A percentile compares a stretch with the other conserved stretches of the same genome.
Conservation (phyloP, 2,329 filamentous ascomycete genomes). For the Fusarium oligoseptatum region DNA sequence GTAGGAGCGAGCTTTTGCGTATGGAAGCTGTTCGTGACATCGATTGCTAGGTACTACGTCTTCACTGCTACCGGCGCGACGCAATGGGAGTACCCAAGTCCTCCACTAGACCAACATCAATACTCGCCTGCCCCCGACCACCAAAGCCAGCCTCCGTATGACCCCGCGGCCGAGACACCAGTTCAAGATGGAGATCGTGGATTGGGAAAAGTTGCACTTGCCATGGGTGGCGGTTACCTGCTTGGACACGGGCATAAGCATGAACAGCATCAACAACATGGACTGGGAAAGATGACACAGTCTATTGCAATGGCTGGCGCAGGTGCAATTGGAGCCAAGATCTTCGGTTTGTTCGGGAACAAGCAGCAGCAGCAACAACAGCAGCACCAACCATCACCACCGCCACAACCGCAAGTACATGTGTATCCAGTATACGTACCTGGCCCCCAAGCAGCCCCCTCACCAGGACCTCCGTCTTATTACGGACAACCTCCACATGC, state of each 20-base stretch:
- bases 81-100: slow-evolving; percentile 20
- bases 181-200: slow-evolving; percentile 17
- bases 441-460: slow-evolving; percentile 11
- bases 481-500: slow-evolving; percentile 14
- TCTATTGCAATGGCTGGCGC: slow-evolving; percentile 19
- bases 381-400: slow-evolving; percentile 1
- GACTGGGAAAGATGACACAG: slow-evolving; percentile 15
- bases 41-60: slow-evolving; percentile 16
- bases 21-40: neutral
- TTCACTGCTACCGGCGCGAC: slow-evolving; percentile 16
- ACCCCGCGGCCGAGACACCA: neutral
- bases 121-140: neutral
- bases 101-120: slow-evolving; percentile 10
- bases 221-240: slow-evolving; percentile 14
- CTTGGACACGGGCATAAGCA: slow-evolving; percentile 3
- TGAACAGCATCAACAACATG: slow-evolving; percentile 10
- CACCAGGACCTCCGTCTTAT: slow-evolving; percentile 7
- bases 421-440: slow-evolving; percentile 23
- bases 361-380: slow-evolving; percentile 10
- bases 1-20: neutral
- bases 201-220: slow-evolving; percentile 21
- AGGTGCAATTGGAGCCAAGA: slow-evolving; percentile 22
- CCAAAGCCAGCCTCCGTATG: neutral
- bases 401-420: slow-evolving; percentile 19
- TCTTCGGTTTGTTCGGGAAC: slow-evolving; percentile 17